phyloP scores from a whole-genome alignment of 2,329 filamentous ascomycete genomes.

The Pyrenochaeta sp. region DNA sequence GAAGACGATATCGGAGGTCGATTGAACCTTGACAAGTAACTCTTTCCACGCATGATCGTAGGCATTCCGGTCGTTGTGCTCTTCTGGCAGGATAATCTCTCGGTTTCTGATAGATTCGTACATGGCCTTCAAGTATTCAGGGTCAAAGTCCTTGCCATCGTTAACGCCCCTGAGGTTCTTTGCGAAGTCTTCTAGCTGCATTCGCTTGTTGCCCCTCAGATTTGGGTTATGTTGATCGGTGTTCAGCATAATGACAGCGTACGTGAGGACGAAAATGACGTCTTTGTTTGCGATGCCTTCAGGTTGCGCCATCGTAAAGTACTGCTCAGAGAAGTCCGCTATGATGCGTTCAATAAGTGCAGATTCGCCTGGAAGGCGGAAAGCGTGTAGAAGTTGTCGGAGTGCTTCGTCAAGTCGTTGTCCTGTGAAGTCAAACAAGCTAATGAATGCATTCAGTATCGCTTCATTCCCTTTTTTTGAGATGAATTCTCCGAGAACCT shows the following conservation, averaged over 20 bases:
- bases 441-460: slow-evolving; percentile 85
- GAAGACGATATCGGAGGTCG: slow-evolving; percentile 75
- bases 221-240: slow-evolving; percentile 98
- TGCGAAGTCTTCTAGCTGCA: slow-evolving; percentile 84
- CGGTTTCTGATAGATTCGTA: slow-evolving; percentile 91
- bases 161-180: slow-evolving; percentile 93
- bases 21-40: slow-evolving; percentile 82
- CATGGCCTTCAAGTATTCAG: slow-evolving; percentile 83
- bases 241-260: slow-evolving; percentile 97
- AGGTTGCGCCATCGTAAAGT: slow-evolving; percentile 73
- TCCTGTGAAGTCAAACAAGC: slow-evolving; percentile 84
- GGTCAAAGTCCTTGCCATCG: slow-evolving; percentile 80
- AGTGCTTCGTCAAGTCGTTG: slow-evolving; percentile 92
- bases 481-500: slow-evolving; percentile 87
- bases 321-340: slow-evolving; percentile 85
- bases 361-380: slow-evolving; percentile 92
- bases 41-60: slow-evolving; percentile 99
- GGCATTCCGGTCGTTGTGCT: slow-evolving; percentile 95
- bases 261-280: slow-evolving; percentile 87
- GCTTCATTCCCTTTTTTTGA: slow-evolving; percentile 89
- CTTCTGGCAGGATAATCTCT: slow-evolving; percentile 96
- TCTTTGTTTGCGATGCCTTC: slow-evolving; percentile 85
- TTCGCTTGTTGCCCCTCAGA: slow-evolving; percentile 78
- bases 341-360: slow-evolving; percentile 93
- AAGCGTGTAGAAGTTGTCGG: slow-evolving; percentile 84